Base-by-base conservation (phyloP, 169 alveolate species). In the Eimeria necatrix region DNA sequence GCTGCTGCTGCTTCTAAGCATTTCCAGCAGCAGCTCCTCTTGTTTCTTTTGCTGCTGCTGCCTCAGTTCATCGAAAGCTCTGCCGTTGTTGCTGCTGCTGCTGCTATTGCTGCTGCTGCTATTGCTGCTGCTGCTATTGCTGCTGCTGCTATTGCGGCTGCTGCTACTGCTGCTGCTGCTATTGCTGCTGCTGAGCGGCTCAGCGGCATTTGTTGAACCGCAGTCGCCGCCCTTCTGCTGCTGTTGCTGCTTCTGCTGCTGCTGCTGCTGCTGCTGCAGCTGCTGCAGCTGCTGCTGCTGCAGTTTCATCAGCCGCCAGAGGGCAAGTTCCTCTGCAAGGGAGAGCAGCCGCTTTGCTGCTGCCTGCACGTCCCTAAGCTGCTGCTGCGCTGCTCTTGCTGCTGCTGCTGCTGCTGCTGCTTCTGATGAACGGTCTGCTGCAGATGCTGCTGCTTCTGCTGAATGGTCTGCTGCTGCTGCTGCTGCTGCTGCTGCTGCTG, bases 81-180 rank as follows among this genome's bases (percentile, higher is more conserved):
- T n/a, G n/a, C n/a, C n/a, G n/a, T n/a, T n/a, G n/a, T 9, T 9
- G 14, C 64, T 53, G 64, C 20, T 14, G 64, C 64, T 7, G 64
- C 64, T 53, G 64, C 64, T 53, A 14, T 53, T 53, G 64, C 64
- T 53, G 64, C 64, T 14, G 64, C 14, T 53, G 64, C 64, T 53
- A 14, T 53, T 18, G 78, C 78, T n/a, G 78, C 78, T 68, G 78
- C 78, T n/a, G 78, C 20, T 68, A n/a, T n/a, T 68, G 78, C 78
- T 68, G 78, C 78, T 68, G 64, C 78, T 68, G 78, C 78, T n/a
- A n/a, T 14, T 53, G 64, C 64, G 7, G 14, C 64, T 53, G 64
- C 64, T 53, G 64, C 64, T 53, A 14, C 64, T 53, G 64, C 64
- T 7, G 64, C 64, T 14, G 7, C 14, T 53, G 64, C 20, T 14